Evolutionary conservation across 352 stramenopile species (phyloP).

Genomic region (Pilasporangium apinafurcum): DNA sequence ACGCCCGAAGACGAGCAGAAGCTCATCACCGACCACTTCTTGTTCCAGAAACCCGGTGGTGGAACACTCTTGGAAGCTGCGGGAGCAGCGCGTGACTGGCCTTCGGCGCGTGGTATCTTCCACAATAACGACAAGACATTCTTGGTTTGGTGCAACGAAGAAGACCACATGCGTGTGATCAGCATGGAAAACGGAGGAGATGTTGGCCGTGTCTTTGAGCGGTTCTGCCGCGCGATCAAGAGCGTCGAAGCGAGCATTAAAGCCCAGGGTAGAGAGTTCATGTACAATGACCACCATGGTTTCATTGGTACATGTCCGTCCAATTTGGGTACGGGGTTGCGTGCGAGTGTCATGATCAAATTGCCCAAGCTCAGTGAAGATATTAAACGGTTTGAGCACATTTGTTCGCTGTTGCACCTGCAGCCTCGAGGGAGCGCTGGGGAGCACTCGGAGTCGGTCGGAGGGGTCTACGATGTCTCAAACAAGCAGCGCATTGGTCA

Average conservation of each 20-base stretch:
- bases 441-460: slow-evolving; percentile 84
- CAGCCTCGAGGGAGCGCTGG: slow-evolving; percentile 71
- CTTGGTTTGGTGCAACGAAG: slow-evolving; percentile 83
- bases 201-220: slow-evolving; percentile 70
- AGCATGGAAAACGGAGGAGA: slow-evolving; percentile 77
- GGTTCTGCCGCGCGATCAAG: slow-evolving; percentile 70
- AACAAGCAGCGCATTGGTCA: slow-evolving; percentile 86
- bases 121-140: slow-evolving; percentile 74
- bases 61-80: slow-evolving; percentile 63
- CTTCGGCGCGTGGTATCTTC: slow-evolving; percentile 72
- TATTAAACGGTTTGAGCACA: slow-evolving; percentile 70
- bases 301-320: slow-evolving; percentile 87
- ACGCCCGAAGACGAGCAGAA: slow-evolving; percentile 69
- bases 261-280: slow-evolving; percentile 65
- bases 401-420: slow-evolving; percentile 77
- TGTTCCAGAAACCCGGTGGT: slow-evolving; percentile 83
- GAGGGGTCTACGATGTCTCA: slow-evolving; percentile 85
- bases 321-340: slow-evolving; percentile 86
- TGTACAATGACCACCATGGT: slow-evolving; percentile 67
- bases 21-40: slow-evolving; percentile 68
- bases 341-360: slow-evolving; percentile 87
- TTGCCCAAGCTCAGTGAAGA: slow-evolving; percentile 82
- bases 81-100: slow-evolving; percentile 64
- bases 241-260: slow-evolving; percentile 70
- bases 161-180: slow-evolving; percentile 83